A percentile compares a stretch with the other conserved stretches of the same genome.
These are phyloP conservation scores for Plantago major DNA, from an alignment of 257 asterid genomes.

Conservation along the genomic window DNA sequence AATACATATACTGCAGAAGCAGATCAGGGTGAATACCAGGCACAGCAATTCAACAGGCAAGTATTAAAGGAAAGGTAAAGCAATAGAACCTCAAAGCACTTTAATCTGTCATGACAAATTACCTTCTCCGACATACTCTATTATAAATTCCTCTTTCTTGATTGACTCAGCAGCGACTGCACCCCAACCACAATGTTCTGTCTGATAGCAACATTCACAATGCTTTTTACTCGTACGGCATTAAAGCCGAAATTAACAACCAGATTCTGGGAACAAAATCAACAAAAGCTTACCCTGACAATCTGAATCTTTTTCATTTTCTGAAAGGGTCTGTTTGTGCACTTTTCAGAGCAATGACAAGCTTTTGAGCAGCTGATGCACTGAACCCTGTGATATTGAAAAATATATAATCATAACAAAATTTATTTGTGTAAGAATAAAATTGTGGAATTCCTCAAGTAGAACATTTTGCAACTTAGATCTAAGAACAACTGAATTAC, in stretches of 20 bases:
- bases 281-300: slow-evolving; percentile 57
- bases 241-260: slow-evolving; percentile 13
- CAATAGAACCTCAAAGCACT: background rate
- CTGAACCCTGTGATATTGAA: slow-evolving; percentile 55
- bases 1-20: too few relatives aligned
- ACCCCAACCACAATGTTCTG: slow-evolving; percentile 96
- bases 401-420: background rate
- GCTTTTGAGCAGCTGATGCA: slow-evolving; percentile 92
- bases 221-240: slow-evolving; percentile 17
- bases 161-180: slow-evolving; percentile 83
- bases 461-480: too few relatives aligned
- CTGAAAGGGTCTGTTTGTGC: slow-evolving; percentile 82
- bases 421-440: too few relatives aligned
- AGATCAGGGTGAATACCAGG: too few relatives aligned
- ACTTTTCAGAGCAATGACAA: slow-evolving; percentile 71
- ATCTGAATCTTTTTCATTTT: slow-evolving; percentile 62
- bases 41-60: too few relatives aligned
- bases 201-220: slow-evolving; percentile 47
- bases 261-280: slow-evolving; percentile 1
- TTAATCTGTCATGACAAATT: slow-evolving; percentile 21
- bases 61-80: background rate
- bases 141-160: slow-evolving; percentile 65
- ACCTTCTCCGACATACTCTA: slow-evolving; percentile 98
- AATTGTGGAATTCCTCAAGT: too few relatives aligned
- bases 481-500: too few relatives aligned